A percentile compares a stretch with the other conserved stretches of the same genome.
phyloP scores from a whole-genome alignment of 2,329 filamentous ascomycete genomes.

The Alternaria arborescens region DNA sequence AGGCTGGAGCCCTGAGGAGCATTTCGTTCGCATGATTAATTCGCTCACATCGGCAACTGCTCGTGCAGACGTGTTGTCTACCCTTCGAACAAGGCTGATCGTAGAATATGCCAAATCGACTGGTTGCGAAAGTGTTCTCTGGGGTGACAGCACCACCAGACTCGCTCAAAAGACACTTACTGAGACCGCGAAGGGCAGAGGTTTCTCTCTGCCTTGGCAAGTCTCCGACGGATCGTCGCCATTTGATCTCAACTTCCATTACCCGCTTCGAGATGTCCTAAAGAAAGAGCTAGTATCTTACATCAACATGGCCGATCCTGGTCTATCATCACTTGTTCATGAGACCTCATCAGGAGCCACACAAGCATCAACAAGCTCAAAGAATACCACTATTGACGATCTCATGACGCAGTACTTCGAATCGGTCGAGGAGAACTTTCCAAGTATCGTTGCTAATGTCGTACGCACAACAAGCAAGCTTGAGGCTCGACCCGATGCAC shows the following conservation, averaged over 20 bases:
- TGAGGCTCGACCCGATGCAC: slow-evolving; percentile 55
- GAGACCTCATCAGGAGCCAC: slow-evolving; percentile 30
- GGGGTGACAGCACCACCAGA: slow-evolving; percentile 86
- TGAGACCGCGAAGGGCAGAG: slow-evolving; percentile 90
- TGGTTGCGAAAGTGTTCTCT: slow-evolving; percentile 74
- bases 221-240: slow-evolving; percentile 76
- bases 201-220: slow-evolving; percentile 82
- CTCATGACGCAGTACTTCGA: slow-evolving; percentile 90
- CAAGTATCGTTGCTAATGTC: slow-evolving; percentile 93
- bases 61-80: slow-evolving; percentile 73
- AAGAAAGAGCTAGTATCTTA: slow-evolving; percentile 80
- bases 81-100: slow-evolving; percentile 77
- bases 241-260: slow-evolving; percentile 70
- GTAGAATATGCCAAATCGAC: slow-evolving; percentile 60
- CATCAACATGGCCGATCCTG: slow-evolving; percentile 61
- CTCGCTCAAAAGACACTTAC: slow-evolving; percentile 86
- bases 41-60: slow-evolving; percentile 77
- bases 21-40: slow-evolving; percentile 64
- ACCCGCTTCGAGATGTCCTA: slow-evolving; percentile 85
- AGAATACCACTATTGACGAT: slow-evolving; percentile 87
- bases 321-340: slow-evolving; percentile 57
- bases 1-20: slow-evolving; percentile 20
- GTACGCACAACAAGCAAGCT: slow-evolving; percentile 91
- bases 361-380: slow-evolving; percentile 65
- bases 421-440: slow-evolving; percentile 84